Evolutionary conservation across 805 yeast species (phyloP).

Genomic region (Soucietia sequanensis): DNA sequence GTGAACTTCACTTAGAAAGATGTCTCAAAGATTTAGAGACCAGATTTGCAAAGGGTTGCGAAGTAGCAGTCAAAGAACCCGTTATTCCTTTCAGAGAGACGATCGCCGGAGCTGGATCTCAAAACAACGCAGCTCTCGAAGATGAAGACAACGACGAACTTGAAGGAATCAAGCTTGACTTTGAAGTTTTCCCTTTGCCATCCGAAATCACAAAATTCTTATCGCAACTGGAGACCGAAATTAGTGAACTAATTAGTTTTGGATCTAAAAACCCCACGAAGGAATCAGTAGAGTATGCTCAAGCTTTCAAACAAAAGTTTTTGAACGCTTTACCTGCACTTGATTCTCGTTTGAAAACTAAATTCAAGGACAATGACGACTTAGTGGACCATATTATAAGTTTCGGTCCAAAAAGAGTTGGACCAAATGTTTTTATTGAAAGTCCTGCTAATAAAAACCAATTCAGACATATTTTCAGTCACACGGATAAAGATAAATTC

Average conservation of each 20-base stretch:
- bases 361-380: constrained; percentile 14
- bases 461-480: constrained; percentile 27
- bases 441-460: constrained; percentile 26
- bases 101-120: constrained; percentile 55
- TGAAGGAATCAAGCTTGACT: constrained; percentile 47
- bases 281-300: constrained; percentile 11
- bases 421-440: constrained; percentile 74
- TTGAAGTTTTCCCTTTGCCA: constrained; percentile 64
- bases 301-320: constrained; percentile 12
- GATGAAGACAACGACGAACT: constrained; percentile 24
- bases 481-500: constrained; percentile 15
- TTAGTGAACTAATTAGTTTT: constrained; percentile 31
- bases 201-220: constrained; percentile 48
- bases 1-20: constrained; percentile 93
- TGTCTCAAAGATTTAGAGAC: constrained; percentile 88
- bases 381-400: constrained; percentile 45
- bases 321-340: constrained; percentile 3
- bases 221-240: constrained; percentile 42
- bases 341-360: constrained; percentile 7
- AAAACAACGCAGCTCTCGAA: constrained; percentile 31
- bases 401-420: constrained; percentile 76
- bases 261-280: constrained; percentile 13
- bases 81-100: constrained; percentile 95
- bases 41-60: constrained; percentile 84
- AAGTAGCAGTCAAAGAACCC: constrained; percentile 83